Percentiles rank a stretch among this genome's conserved stretches.
Conservation (phyloP, 2,329 filamentous ascomycete genomes). For the Aspergillus awamori region DNA sequence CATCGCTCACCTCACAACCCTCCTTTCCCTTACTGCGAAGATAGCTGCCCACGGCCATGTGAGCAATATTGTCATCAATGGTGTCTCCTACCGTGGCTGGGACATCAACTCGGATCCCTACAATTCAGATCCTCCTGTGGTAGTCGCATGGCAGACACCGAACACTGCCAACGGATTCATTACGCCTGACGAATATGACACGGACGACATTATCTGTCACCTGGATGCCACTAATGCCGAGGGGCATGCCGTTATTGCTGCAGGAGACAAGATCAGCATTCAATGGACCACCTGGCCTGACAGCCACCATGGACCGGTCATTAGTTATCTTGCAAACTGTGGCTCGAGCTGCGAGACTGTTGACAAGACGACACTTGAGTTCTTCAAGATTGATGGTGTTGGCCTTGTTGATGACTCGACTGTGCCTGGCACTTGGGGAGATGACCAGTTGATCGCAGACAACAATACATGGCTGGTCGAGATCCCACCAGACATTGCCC, state of each 20-base stretch:
- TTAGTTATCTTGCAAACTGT: constrained; percentile 64
- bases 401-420: constrained; percentile 52
- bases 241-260: constrained; percentile 57
- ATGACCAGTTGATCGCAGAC: constrained; percentile 53
- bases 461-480: constrained; percentile 52
- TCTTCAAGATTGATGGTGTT: constrained; percentile 63
- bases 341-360: constrained; percentile 55
- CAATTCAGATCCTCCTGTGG: constrained; percentile 36
- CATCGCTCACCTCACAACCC: not conserved
- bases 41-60: constrained; percentile 20
- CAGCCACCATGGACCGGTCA: constrained; percentile 62
- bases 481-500: constrained; percentile 47
- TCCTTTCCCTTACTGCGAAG: not conserved
- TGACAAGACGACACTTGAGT: constrained; percentile 55
- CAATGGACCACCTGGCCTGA: constrained; percentile 68
- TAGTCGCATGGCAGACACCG: constrained; percentile 57
- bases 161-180: constrained; percentile 58
- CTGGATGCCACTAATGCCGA: constrained; percentile 53
- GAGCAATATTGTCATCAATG: constrained; percentile 24
- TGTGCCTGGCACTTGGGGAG: constrained; percentile 54
- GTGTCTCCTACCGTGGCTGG: constrained; percentile 23
- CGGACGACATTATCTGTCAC: constrained; percentile 62
- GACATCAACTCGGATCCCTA: constrained; percentile 38
- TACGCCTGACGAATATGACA: constrained; percentile 42
- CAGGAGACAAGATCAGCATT: constrained; percentile 59